Conservation (phyloP, 139 green algal species). For the Medakamo hakoo region DNA sequence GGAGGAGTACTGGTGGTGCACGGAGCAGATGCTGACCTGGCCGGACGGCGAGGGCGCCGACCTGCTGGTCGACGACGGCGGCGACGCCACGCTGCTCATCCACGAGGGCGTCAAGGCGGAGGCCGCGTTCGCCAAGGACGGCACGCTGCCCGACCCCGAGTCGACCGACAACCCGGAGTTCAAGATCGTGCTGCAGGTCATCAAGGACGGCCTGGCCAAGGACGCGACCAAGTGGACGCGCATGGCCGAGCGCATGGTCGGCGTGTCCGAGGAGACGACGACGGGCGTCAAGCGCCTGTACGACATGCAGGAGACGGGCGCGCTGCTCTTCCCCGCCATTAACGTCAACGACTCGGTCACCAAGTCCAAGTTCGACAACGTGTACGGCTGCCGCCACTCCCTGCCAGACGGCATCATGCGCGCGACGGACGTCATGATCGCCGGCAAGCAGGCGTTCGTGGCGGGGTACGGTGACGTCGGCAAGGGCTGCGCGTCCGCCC, state of each 20-base stretch:
- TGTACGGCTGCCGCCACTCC: slow-evolving; percentile 99
- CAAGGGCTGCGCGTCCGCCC: slow-evolving; percentile 90
- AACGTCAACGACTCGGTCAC: slow-evolving; percentile 99
- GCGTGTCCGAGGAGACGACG: slow-evolving; percentile 98
- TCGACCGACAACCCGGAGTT: slow-evolving; percentile 97
- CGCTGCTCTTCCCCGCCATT: slow-evolving; percentile 97
- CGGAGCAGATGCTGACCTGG: slow-evolving; percentile 84
- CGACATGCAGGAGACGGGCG: slow-evolving; percentile 81
- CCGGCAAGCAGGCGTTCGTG: slow-evolving; percentile 40
- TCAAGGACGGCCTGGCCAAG: slow-evolving; percentile 62
- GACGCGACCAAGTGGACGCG: slow-evolving; percentile 51
- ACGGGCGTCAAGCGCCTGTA: slow-evolving; percentile 99
- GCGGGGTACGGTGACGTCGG: slow-evolving; percentile 98
- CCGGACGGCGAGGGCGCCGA: slow-evolving; percentile 61
- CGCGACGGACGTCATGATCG: slow-evolving; percentile 65
- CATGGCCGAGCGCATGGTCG: slow-evolving; percentile 68
- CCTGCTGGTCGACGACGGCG: slow-evolving; percentile 97
- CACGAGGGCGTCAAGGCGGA: slow-evolving; percentile 97
- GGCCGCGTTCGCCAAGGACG: slow-evolving; percentile 73
- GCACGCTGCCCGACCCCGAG: slow-evolving; percentile 77
- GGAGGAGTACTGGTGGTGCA: slow-evolving; percentile 99
- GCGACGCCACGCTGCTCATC: slow-evolving; percentile 97
- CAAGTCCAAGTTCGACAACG: slow-evolving; percentile 99
- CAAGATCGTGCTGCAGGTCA: slow-evolving; percentile 91
- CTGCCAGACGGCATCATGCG: slow-evolving; percentile 99